Conservation (phyloP, 768 basidiomycete species). For the Floccularia luteovirens region DNA sequence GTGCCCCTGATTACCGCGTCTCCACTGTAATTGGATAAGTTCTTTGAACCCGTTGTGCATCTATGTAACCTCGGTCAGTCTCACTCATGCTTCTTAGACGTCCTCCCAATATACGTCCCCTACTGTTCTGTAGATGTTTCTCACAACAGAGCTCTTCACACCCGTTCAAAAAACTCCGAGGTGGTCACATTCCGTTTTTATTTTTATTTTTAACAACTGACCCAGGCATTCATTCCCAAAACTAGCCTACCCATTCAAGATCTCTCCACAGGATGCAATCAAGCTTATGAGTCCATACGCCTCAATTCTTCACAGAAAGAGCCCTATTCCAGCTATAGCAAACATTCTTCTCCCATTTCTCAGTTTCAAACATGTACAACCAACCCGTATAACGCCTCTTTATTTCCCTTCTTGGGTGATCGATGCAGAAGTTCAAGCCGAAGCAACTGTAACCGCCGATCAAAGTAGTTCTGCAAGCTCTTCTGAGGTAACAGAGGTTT, state of each 20-base stretch:
- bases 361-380: slow-evolving; percentile 30
- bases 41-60: neutral
- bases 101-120: neutral
- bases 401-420: slow-evolving; percentile 63
- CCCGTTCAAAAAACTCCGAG: slow-evolving; percentile 27
- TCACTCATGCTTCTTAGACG: slow-evolving; percentile 6
- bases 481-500: slow-evolving; percentile 13
- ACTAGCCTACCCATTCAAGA: slow-evolving; percentile 44
- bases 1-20: slow-evolving; percentile 12
- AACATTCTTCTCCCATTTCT: slow-evolving; percentile 28
- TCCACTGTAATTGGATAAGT: neutral
- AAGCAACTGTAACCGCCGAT: slow-evolving; percentile 16
- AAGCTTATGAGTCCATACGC: slow-evolving; percentile 25
- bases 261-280: slow-evolving; percentile 39
- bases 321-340: slow-evolving; percentile 18
- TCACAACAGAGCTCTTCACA: slow-evolving; percentile 12
- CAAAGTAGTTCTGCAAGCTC: slow-evolving; percentile 17
- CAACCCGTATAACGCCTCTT: slow-evolving; percentile 39
- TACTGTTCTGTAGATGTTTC: neutral
- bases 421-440: slow-evolving; percentile 42
- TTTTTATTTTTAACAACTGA: neutral
- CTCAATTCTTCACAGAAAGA: slow-evolving; percentile 15
- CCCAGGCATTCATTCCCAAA: neutral
- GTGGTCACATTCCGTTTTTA: slow-evolving; percentile 11
- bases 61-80: neutral